Evolutionary conservation across 148 eudicot genomes (phyloP).

Genomic region (Rhododendron vialii): DNA sequence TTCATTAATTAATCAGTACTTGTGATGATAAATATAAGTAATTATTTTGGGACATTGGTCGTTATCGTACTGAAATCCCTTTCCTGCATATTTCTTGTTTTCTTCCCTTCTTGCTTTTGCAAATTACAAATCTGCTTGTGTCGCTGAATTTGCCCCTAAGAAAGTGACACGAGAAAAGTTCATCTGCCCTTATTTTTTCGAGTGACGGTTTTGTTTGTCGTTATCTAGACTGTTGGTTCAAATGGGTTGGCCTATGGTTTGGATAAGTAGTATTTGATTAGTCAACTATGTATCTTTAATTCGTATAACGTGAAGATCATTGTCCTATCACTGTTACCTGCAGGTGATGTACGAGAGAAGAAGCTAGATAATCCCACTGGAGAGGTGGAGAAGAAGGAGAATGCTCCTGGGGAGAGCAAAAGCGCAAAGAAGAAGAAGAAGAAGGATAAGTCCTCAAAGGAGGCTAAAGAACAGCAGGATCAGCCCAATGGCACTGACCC

Average conservation of each 20-base stretch:
- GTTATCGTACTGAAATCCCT: neutral
- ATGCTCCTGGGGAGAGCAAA: constrained; percentile 56
- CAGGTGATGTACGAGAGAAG: constrained; percentile 55
- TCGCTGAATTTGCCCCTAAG: neutral
- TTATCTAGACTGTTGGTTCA: neutral
- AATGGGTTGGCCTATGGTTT: constrained; percentile 2
- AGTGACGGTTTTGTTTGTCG: neutral
- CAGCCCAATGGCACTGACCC: constrained; percentile 42
- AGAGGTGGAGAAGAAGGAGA: constrained; percentile 58
- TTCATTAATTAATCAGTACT: neutral
- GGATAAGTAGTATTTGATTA: neutral
- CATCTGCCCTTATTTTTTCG: neutral
- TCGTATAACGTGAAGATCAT: neutral
- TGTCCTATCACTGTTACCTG: neutral
- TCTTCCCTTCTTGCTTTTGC: neutral
- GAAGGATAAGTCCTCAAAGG: constrained; percentile 74
- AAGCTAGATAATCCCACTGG: constrained; percentile 44
- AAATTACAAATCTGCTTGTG: neutral
- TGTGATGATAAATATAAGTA: neutral
- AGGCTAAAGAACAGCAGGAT: constrained; percentile 56
- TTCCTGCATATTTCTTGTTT: neutral
- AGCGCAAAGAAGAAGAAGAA: constrained; percentile 89
- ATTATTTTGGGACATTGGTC: neutral
- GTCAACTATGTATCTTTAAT: neutral
- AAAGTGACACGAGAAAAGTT: neutral